Percentiles rank a stretch among this genome's conserved stretches.
phyloP scores from a whole-genome alignment of 257 asterid species.

The Primulina huaijiensis region DNA sequence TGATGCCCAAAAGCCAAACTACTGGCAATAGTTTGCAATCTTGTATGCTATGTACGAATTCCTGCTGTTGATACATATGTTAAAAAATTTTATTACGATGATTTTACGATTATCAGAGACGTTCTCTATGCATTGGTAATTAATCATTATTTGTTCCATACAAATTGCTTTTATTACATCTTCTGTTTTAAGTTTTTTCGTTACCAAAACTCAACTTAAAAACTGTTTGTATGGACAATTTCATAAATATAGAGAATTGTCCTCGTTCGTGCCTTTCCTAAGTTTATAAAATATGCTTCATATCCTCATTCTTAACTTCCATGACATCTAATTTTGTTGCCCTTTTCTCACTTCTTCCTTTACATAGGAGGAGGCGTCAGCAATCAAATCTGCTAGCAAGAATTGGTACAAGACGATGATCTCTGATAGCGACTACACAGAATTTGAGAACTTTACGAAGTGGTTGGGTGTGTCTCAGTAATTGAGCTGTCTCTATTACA shows the following conservation, averaged over 20 bases:
- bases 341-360: not conserved
- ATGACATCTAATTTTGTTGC: not conserved
- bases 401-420: conserved; percentile 89
- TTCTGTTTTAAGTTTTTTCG: not conserved
- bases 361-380: conserved; percentile 71
- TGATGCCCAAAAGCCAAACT: not conserved
- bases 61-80: not conserved
- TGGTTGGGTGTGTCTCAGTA: conserved; percentile 83
- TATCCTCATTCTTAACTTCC: not conserved
- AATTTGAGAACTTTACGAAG: conserved; percentile 78
- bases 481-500: conserved; percentile 10
- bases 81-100: not conserved
- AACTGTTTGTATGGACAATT: too few relatives aligned
- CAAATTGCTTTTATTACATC: not conserved
- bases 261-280: not conserved
- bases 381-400: conserved; percentile 57
- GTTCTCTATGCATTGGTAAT: not conserved
- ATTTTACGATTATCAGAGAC: too few relatives aligned
- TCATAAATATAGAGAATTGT: not conserved
- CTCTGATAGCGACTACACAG: conserved; percentile 74
- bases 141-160: not conserved
- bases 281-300: not conserved
- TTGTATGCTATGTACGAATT: not conserved
- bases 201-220: too few relatives aligned
- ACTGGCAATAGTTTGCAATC: not conserved